Evolutionary conservation across 768 basidiomycete species (phyloP).

Genomic region (Suillus variegatus): DNA sequence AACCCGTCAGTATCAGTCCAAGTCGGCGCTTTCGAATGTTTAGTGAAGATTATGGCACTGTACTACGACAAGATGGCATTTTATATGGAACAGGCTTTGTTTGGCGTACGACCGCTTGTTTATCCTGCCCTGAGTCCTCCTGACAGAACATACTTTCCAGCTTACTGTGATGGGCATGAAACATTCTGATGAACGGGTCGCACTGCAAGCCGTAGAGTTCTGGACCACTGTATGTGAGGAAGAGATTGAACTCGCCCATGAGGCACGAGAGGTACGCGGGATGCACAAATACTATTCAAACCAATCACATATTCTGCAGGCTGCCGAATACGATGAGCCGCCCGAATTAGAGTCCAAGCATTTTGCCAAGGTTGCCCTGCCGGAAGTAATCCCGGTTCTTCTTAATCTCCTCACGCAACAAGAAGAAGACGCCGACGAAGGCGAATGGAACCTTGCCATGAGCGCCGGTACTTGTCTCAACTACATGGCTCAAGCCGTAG

Average conservation of each 20-base stretch:
- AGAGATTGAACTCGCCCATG: slow-evolving; percentile 89
- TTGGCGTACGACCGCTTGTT: slow-evolving; percentile 65
- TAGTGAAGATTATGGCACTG: slow-evolving; percentile 94
- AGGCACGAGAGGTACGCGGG: slow-evolving; percentile 79
- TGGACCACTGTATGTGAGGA: slow-evolving; percentile 99
- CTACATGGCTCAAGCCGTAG: slow-evolving; percentile 86
- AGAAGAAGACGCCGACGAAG: slow-evolving; percentile 96
- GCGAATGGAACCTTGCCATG: slow-evolving; percentile 99
- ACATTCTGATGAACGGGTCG: slow-evolving; percentile 85
- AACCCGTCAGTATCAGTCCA: slow-evolving; percentile 78
- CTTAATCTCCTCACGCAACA: slow-evolving; percentile 87
- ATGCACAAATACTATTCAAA: not conserved
- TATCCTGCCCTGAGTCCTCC: slow-evolving; percentile 11
- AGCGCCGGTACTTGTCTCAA: slow-evolving; percentile 91
- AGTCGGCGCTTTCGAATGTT: slow-evolving; percentile 93
- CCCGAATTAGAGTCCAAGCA: slow-evolving; percentile 85
- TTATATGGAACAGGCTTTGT: slow-evolving; percentile 99
- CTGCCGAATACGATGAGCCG: slow-evolving; percentile 84
- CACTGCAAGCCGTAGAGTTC: slow-evolving; percentile 96
- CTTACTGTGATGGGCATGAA: slow-evolving; percentile 98
- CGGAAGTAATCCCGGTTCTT: slow-evolving; percentile 93
- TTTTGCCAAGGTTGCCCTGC: slow-evolving; percentile 93
- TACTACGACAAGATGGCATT: slow-evolving; percentile 99
- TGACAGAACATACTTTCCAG: slow-evolving; percentile 41
- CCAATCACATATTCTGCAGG: slow-evolving; percentile 45